Evolutionary conservation across 495 filamentous ascomycete genomes (phyloP).

Genomic region (Hypomontagnella submonticulosa): DNA sequence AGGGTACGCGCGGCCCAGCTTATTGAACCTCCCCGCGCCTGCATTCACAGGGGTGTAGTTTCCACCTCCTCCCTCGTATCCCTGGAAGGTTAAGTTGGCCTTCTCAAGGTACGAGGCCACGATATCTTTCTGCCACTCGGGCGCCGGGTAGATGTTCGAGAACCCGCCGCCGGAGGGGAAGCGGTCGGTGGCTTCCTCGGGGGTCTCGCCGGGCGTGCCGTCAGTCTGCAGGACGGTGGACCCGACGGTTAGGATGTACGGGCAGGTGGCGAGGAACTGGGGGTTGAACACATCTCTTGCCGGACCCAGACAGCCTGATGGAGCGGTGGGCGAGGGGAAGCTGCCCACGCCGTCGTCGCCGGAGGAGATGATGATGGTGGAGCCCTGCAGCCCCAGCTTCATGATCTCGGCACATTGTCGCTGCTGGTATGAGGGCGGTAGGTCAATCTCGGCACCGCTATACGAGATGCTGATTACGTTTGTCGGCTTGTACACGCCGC

Average conservation of each 20-base stretch:
- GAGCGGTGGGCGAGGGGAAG: slow-evolving; percentile 53
- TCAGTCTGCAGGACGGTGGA: slow-evolving; percentile 47
- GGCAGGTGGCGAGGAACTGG: slow-evolving; percentile 47
- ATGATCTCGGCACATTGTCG: slow-evolving; percentile 61
- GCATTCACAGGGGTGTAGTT: slow-evolving; percentile 37
- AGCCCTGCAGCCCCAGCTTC: slow-evolving; percentile 73
- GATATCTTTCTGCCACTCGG: slow-evolving; percentile 65
- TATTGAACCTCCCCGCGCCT: slow-evolving; percentile 56
- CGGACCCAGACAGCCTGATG: slow-evolving; percentile 42
- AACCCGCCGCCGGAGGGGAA: slow-evolving; percentile 73
- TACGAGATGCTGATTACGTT: slow-evolving; percentile 57
- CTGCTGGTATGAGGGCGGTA: slow-evolving; percentile 51
- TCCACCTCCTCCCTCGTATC: slow-evolving; percentile 47
- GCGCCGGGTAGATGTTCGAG: slow-evolving; percentile 71
- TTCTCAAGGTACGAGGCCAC: slow-evolving; percentile 62
- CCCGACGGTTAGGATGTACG: slow-evolving; percentile 46
- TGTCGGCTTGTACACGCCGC: slow-evolving; percentile 60
- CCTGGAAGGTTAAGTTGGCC: slow-evolving; percentile 53
- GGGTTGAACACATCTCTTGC: slow-evolving; percentile 46
- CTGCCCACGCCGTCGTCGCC: slow-evolving; percentile 69
- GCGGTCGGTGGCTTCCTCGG: slow-evolving; percentile 56
- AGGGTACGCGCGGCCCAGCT: slow-evolving; percentile 67
- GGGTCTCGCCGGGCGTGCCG: slow-evolving; percentile 40
- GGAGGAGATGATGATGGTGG: slow-evolving; percentile 69
- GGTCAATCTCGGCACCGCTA: slow-evolving; percentile 50